Percentiles rank a stretch among this genome's conserved stretches.
Evolutionary conservation across 257 asterid species (phyloP).

Genomic region (Striga asiatica): DNA sequence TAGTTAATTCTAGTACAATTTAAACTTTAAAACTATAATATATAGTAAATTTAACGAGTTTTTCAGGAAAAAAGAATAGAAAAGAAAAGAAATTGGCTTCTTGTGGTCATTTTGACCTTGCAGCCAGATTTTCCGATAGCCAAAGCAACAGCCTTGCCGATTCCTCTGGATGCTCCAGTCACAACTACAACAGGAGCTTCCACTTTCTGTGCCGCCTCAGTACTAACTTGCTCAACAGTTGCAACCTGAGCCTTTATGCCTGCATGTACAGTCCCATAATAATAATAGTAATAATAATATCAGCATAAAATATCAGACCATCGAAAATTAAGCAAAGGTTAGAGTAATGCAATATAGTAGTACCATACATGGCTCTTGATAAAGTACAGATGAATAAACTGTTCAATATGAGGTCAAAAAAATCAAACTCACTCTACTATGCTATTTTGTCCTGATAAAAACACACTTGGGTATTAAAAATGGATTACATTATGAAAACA

Average conservation of each 20-base stretch:
- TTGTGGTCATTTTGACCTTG: constrained; percentile 40
- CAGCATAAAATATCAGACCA: background rate
- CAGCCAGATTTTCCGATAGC: constrained; percentile 94
- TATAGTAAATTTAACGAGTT: background rate
- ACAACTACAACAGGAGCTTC: constrained; percentile 79
- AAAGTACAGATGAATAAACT: background rate
- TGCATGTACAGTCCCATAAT: constrained; percentile 16
- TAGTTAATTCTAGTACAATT: background rate
- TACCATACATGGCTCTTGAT: background rate
- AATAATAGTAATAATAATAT: background rate
- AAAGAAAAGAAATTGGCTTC: background rate
- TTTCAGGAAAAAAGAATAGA: background rate
- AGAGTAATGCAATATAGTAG: background rate
- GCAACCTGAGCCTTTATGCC: constrained; percentile 73
- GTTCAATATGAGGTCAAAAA: background rate
- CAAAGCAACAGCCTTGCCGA: constrained; percentile 86
- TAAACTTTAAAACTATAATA: background rate
- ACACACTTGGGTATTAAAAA: too few relatives aligned
- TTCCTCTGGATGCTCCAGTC: constrained; percentile 97
- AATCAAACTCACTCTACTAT: background rate
- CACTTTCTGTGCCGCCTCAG: constrained; percentile 39
- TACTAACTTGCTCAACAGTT: constrained; percentile 36
- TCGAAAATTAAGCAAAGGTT: background rate
- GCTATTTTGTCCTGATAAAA: too few relatives aligned
- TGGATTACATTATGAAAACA: too few relatives aligned